These are phyloP conservation scores for Chenopodium formosanum DNA, from an alignment of 148 eudicot species.

Conservation along the genomic window DNA sequence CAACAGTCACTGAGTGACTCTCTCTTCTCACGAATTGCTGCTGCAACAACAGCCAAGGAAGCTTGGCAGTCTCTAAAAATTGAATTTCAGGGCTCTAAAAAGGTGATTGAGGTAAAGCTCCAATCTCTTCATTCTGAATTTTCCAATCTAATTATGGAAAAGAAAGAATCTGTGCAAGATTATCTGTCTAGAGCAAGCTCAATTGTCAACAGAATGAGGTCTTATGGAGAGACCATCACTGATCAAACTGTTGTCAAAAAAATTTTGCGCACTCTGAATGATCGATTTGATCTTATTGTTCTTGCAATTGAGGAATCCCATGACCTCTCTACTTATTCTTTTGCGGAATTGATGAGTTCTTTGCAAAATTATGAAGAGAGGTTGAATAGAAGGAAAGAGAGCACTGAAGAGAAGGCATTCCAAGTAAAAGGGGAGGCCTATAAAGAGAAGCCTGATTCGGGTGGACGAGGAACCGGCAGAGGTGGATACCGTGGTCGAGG, in stretches of 20 bases:
- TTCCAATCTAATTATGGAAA: neutral
- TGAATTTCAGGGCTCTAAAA: neutral
- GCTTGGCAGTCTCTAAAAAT: neutral
- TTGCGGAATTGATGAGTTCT: too few relatives aligned
- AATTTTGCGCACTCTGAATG: too few relatives aligned
- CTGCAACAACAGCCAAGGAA: neutral
- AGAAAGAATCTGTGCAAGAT: neutral
- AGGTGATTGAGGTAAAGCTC: neutral
- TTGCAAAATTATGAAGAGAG: too few relatives aligned
- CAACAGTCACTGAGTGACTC: neutral
- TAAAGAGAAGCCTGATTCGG: too few relatives aligned
- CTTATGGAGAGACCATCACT: neutral
- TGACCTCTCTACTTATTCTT: too few relatives aligned
- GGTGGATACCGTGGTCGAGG: too few relatives aligned
- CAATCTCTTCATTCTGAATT: neutral
- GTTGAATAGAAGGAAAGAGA: too few relatives aligned
- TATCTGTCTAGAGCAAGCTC: conserved; percentile 1
- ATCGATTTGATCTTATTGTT: too few relatives aligned
- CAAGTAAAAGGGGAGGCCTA: too few relatives aligned
- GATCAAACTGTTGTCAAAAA: conserved; percentile 1
- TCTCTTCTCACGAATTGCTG: neutral
- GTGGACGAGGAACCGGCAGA: too few relatives aligned
- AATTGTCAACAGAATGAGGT: conserved; percentile 6
- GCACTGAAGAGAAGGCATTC: too few relatives aligned
- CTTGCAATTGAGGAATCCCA: too few relatives aligned